A percentile compares a stretch with the other conserved stretches of the same genome.
These are phyloP conservation scores for Phytophthora sansomeana DNA, from an alignment of 352 stramenopile species.

Conservation along the genomic window DNA sequence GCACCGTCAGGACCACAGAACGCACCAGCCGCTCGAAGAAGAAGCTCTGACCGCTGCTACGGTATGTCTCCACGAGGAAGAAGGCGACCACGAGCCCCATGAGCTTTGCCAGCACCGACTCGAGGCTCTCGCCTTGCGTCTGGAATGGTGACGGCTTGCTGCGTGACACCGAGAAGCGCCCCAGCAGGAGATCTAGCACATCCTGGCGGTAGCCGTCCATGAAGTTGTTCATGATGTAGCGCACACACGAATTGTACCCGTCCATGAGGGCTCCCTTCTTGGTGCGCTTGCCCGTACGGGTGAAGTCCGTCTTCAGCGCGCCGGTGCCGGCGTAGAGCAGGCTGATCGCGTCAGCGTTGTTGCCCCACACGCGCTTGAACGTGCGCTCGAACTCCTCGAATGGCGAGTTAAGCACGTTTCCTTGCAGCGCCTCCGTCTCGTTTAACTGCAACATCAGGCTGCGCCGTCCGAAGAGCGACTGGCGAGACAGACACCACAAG, in stretches of 20 bases:
- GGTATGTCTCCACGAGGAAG: constrained; percentile 71
- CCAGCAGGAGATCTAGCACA: constrained; percentile 92
- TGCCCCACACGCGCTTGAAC: constrained; percentile 94
- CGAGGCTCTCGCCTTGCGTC: constrained; percentile 55
- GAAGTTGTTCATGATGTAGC: constrained; percentile 98
- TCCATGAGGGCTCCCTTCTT: constrained; percentile 94
- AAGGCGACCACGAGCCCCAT: constrained; percentile 56
- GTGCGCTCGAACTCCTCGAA: constrained; percentile 74
- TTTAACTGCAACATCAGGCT: constrained; percentile 89
- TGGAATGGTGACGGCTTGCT: constrained; percentile 66
- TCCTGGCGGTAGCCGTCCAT: constrained; percentile 94
- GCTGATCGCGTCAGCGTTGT: constrained; percentile 96
- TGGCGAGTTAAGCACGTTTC: constrained; percentile 73
- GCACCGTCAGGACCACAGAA: constrained; percentile 58
- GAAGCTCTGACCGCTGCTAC: constrained; percentile 49
- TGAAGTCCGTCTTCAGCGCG: constrained; percentile 97
- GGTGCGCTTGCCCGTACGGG: constrained; percentile 94
- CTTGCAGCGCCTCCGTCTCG: constrained; percentile 68
- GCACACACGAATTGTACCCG: constrained; percentile 93
- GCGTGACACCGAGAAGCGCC: constrained; percentile 58
- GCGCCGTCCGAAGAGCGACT: constrained; percentile 94
- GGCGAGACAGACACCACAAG: constrained; percentile 19
- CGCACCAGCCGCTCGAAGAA: constrained; percentile 64
- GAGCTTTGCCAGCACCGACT: constrained; percentile 63
- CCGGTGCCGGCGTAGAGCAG: constrained; percentile 94